Percentiles rank a stretch among this genome's conserved stretches.
Evolutionary conservation across 1,139 yeast species (phyloP).

Genomic region (Geotrichum reessii): DNA sequence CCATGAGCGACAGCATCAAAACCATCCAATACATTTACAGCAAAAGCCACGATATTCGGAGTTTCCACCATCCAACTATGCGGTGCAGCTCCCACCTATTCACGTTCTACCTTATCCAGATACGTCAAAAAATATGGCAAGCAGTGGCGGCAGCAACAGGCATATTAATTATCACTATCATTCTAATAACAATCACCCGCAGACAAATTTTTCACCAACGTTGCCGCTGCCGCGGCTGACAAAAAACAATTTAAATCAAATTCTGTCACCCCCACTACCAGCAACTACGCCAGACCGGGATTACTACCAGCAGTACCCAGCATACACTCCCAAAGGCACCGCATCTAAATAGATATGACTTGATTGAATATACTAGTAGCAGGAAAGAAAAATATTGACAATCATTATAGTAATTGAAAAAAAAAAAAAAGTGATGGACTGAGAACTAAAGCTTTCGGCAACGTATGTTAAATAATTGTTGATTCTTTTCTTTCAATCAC

Average conservation of each 20-base stretch:
- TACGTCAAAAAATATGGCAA: background rate
- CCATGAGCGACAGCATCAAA: background rate
- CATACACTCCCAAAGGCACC: background rate
- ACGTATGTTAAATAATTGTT: too few species aligned
- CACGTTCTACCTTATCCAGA: background rate
- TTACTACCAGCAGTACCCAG: background rate
- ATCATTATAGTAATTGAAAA: too few species aligned
- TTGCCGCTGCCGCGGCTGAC: background rate
- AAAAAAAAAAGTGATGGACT: too few species aligned
- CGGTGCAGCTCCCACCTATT: background rate
- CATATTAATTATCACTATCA: background rate
- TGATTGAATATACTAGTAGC: too few species aligned
- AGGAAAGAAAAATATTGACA: too few species aligned
- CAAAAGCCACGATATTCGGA: slow-evolving; percentile 2
- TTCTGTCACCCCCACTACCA: background rate
- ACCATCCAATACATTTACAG: background rate
- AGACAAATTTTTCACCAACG: background rate
- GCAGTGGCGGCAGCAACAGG: background rate
- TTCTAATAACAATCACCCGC: background rate
- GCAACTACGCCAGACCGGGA: background rate
- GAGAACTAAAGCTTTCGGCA: too few species aligned
- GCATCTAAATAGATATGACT: background rate
- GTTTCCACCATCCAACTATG: background rate
- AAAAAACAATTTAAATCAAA: background rate
- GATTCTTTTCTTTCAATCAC: too few species aligned